phyloP scores from a whole-genome alignment of 768 basidiomycete species.

The Xerocomellus amylosporus region DNA sequence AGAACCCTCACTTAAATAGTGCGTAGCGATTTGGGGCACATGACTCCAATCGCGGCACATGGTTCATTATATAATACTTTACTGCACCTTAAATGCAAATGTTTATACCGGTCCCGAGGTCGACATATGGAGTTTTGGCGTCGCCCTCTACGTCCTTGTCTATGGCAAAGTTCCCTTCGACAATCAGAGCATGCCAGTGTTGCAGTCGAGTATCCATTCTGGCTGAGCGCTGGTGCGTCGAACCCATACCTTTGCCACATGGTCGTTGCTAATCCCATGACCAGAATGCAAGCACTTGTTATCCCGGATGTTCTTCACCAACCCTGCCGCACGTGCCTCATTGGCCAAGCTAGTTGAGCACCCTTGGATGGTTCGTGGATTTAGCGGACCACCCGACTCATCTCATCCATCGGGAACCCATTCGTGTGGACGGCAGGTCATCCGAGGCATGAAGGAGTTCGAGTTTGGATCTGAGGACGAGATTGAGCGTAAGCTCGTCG shows the following conservation, averaged over 20 bases:
- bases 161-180: conserved; percentile 99
- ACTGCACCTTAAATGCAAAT: conserved; percentile 97
- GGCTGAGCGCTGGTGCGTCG: conserved; percentile 84
- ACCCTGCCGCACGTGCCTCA: conserved; percentile 78
- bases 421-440: conserved; percentile 77
- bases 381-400: conserved; percentile 77
- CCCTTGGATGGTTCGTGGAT: conserved; percentile 92
- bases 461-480: conserved; percentile 91
- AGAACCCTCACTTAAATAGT: too few relatives aligned
- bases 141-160: conserved; percentile 95
- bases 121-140: conserved; percentile 98
- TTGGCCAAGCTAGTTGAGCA: conserved; percentile 83
- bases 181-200: conserved; percentile 97
- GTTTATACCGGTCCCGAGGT: conserved; percentile 98
- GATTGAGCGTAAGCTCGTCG: conserved; percentile 69
- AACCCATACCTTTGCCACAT: not conserved
- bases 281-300: conserved; percentile 93
- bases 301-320: conserved; percentile 94
- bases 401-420: conserved; percentile 84
- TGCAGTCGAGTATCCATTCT: conserved; percentile 98
- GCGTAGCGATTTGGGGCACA: too few relatives aligned
- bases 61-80: conserved; percentile 97
- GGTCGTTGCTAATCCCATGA: conserved; percentile 9
- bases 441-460: conserved; percentile 92
- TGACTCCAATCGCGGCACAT: too few relatives aligned